Evolutionary conservation across 441 rosid genomes (phyloP), one percentile per base, ranked within the genome.

Genomic region (Adansonia rubrostipa): DNA sequence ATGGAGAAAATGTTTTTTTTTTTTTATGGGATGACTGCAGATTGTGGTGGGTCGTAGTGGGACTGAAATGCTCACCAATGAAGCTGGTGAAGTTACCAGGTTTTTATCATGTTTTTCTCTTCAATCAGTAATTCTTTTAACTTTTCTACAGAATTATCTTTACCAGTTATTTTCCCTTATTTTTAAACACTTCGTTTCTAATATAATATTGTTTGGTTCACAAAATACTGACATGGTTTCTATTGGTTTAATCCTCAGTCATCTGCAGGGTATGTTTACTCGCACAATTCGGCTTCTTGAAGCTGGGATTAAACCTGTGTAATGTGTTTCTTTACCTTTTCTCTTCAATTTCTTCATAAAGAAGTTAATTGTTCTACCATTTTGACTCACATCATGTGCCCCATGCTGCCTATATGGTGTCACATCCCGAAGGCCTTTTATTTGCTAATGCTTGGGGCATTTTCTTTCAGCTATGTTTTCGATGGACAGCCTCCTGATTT

Each of bases 21-120:
- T 45, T 79, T 24, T 53, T 62, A 71, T 53, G 65, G 71, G 80
- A 36, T 65, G 79, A 60, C 53, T 81, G 78, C 86, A 94, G 99
- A 93, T 94, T 82, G 99, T 93, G 24, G 93, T 96, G n/a, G 99
- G 98, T 44, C 86, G 99, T 85, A 86, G 67, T 75, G 99, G 98
- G 47, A 90, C 97, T 71, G 95, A 96, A 73, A 93, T 91, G 96
- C 88, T 94, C 66, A 92, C 97, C 6, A 96, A 96, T 40, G 98
- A 94, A 83, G 97, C 98, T 57, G 98, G 98, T 56, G 98, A 92
- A 87, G 92, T 96, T 81, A 96, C 98, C 71, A 92, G 98, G 99
- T 96, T 63, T 42, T 70, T 58, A 4, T n/a, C 51, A 33, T 63
- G 7, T 62, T 15, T 40, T 62, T 7, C 36, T 54, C 73, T n/a